phyloP scores from a whole-genome alignment of 345 rosid species.

The Aethionema arabicum region DNA sequence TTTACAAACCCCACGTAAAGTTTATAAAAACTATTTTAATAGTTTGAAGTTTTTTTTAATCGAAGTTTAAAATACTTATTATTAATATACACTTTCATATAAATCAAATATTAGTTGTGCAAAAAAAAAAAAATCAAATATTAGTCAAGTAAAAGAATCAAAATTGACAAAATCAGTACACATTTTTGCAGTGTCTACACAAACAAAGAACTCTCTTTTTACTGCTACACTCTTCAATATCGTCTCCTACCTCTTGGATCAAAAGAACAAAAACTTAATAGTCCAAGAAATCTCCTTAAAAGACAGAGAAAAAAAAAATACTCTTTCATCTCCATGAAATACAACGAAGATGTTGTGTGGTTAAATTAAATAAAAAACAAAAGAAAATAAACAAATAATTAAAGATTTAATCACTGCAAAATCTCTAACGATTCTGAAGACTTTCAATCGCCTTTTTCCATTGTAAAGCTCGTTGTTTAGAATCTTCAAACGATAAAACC shows the following conservation, averaged over 20 bases:
- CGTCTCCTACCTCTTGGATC: not conserved
- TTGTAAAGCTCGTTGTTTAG: constrained; percentile 85
- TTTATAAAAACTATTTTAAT: too few species aligned
- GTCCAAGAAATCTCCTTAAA: constrained; percentile 16
- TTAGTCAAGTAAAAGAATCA: not conserved
- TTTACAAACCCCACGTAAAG: too few species aligned
- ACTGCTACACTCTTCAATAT: not conserved
- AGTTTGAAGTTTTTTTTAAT: too few species aligned
- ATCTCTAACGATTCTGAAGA: constrained; percentile 63
- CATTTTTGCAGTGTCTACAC: not conserved
- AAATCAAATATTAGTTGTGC: not conserved
- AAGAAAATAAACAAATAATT: not conserved
- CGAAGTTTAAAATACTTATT: too few species aligned
- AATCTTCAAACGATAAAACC: constrained; percentile 79
- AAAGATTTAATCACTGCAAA: constrained; percentile 18
- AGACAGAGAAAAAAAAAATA: constrained; percentile 28
- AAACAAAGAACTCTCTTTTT: not conserved
- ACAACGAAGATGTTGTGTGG: constrained; percentile 9
- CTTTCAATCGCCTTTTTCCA: constrained; percentile 96
- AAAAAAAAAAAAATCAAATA: too few species aligned
- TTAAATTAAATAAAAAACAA: constrained; percentile 17
- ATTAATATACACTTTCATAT: constrained; percentile 16
- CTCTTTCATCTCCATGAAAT: constrained; percentile 18
- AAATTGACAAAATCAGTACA: not conserved
- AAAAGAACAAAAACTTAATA: constrained; percentile 1